Percentiles rank a stretch among this genome's conserved stretches.
phyloP scores from a whole-genome alignment of 2,329 filamentous ascomycete genomes.

The Xylariaceae sp. region DNA sequence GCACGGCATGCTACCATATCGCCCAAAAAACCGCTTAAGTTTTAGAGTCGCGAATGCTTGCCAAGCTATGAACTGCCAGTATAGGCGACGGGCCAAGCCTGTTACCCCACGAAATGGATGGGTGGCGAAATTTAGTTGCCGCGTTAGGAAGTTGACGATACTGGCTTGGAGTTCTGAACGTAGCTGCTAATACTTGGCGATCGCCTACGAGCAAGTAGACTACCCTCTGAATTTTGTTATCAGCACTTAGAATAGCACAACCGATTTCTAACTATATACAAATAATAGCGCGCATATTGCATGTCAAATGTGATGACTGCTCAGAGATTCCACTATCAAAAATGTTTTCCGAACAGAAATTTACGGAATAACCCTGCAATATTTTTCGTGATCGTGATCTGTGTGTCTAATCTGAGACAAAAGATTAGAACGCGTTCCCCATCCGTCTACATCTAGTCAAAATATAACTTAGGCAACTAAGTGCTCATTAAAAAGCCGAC shows the following conservation, averaged over 20 bases:
- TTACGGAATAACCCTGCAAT: no score
- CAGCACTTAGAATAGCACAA: slow-evolving; percentile 14
- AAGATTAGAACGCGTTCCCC: no score
- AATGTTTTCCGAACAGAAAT: no score
- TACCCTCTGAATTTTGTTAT: slow-evolving; percentile 1
- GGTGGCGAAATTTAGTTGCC: slow-evolving; percentile 2
- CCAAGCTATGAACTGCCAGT: slow-evolving; percentile 14
- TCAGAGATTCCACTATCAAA: no score
- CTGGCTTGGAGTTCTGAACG: slow-evolving; percentile 14
- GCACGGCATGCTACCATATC: slow-evolving; percentile 3
- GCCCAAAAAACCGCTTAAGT: neutral
- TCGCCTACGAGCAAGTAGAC: neutral
- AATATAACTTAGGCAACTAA: neutral
- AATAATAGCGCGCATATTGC: no score
- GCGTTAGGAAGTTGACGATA: slow-evolving; percentile 18
- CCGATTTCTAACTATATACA: no score
- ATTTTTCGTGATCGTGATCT: no score
- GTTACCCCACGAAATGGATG: neutral
- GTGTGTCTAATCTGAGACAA: no score
- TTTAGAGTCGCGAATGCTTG: slow-evolving; percentile 1
- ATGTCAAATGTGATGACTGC: no score
- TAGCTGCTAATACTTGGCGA: slow-evolving; percentile 22
- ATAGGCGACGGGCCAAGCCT: slow-evolving; percentile 21
- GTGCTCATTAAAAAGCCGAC: slow-evolving; percentile 7
- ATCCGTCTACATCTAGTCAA: neutral